Conservation (phyloP, 1,284 basidiomycete species). For the Neotropicomus parvogracilis region DNA sequence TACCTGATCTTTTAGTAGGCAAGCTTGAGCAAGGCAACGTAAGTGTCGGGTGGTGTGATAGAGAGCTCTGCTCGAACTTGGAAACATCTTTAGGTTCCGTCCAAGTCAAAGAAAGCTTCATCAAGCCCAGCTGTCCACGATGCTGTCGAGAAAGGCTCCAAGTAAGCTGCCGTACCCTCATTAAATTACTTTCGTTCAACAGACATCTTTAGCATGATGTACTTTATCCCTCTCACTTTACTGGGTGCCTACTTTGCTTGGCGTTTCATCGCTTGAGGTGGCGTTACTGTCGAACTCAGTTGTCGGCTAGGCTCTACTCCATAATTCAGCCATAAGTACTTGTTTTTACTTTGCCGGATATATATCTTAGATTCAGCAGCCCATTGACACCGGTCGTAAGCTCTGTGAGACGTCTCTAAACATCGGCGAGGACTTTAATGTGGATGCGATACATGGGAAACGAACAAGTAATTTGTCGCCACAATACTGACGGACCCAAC, state of each 20-base stretch:
- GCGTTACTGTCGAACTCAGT: not conserved
- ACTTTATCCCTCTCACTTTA: conserved; percentile 71
- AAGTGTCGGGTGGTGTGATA: conserved; percentile 31
- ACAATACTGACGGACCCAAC: not conserved
- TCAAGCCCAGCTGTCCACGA: conserved; percentile 34
- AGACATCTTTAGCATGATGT: conserved; percentile 54
- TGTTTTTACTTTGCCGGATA: conserved; percentile 22
- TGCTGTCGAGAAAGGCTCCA: conserved; percentile 66
- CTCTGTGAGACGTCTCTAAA: not conserved
- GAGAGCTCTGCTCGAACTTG: not conserved
- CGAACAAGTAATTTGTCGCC: not conserved
- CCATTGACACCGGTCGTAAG: not conserved
- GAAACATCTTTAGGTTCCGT: conserved; percentile 9
- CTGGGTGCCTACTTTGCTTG: conserved; percentile 81
- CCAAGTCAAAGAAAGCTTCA: conserved; percentile 46
- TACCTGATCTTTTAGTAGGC: conserved; percentile 75
- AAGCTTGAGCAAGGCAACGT: conserved; percentile 72
- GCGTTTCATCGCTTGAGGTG: conserved; percentile 59
- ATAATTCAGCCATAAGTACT: conserved; percentile 14
- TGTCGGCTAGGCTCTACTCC: not conserved
- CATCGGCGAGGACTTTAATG: not conserved
- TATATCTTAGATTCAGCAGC: conserved; percentile 9
- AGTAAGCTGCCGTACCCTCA: conserved; percentile 43
- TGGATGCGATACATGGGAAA: not conserved
- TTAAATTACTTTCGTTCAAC: not conserved